Evolutionary conservation across 129 eudicot genomes (phyloP).

Genomic region (Deinandra increscens): DNA sequence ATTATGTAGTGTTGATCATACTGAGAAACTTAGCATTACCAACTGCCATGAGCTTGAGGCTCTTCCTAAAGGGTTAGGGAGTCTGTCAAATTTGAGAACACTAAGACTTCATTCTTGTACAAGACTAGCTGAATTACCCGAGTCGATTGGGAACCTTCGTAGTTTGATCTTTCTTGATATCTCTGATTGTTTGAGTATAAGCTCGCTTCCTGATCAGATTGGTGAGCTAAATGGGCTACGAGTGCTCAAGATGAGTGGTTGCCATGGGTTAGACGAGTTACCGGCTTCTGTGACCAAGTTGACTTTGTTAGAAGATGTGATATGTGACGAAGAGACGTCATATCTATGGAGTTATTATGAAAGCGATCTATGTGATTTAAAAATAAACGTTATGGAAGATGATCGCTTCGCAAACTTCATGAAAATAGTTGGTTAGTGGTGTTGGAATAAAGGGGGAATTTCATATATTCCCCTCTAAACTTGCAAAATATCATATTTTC

Average conservation of each 20-base stretch:
- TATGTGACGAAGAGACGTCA: conserved; percentile 9
- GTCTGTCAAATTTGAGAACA: not conserved
- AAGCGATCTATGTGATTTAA: not conserved
- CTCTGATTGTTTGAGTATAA: conserved; percentile 7
- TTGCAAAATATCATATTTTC: too few species aligned
- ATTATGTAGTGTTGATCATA: not conserved
- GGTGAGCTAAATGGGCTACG: conserved; percentile 2
- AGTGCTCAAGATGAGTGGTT: conserved; percentile 15
- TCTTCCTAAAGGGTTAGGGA: conserved; percentile 2
- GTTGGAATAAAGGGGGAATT: too few species aligned
- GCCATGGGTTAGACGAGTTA: conserved; percentile 13
- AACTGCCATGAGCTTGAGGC: conserved; percentile 11
- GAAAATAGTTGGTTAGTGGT: conserved; percentile 1
- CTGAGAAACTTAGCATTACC: conserved; percentile 10
- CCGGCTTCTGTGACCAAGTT: conserved; percentile 6
- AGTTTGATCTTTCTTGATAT: conserved; percentile 12
- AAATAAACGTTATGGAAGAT: conserved; percentile 1
- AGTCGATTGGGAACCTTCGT: conserved; percentile 2
- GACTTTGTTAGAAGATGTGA: conserved; percentile 4
- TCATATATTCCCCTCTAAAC: too few species aligned
- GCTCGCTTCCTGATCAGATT: conserved; percentile 8
- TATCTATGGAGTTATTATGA: conserved; percentile 12
- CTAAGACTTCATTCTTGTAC: conserved; percentile 10
- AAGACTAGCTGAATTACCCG: conserved; percentile 1
- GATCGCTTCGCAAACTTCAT: not conserved